These are phyloP conservation scores for Neocucurbitaria cava DNA, from an alignment of 2,329 filamentous ascomycete species.

Conservation along the genomic window DNA sequence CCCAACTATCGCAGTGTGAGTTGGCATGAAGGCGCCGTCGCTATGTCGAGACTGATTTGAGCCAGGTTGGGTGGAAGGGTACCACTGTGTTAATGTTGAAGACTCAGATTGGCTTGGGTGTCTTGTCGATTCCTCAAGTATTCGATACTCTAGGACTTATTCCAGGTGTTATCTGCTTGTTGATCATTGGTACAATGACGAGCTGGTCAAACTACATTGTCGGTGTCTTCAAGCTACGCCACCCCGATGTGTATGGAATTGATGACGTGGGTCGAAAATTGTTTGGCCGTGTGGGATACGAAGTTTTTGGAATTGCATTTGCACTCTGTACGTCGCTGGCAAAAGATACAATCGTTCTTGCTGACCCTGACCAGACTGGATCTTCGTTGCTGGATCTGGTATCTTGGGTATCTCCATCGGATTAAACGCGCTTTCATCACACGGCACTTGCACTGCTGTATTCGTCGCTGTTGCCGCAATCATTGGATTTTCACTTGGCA, in stretches of 20 bases:
- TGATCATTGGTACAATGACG: constrained; percentile 52
- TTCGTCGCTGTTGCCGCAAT: constrained; percentile 67
- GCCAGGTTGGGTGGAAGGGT: constrained; percentile 39
- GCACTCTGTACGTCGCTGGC: constrained; percentile 43
- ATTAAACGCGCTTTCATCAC: constrained; percentile 60
- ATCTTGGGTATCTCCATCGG: constrained; percentile 59
- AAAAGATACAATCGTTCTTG: constrained; percentile 5
- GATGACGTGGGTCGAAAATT: constrained; percentile 63
- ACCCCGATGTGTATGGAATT: constrained; percentile 64
- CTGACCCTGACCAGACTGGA: constrained; percentile 21
- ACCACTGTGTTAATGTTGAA: constrained; percentile 40
- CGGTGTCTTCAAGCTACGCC: constrained; percentile 61
- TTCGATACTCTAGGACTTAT: constrained; percentile 58
- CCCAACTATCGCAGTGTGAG: constrained; percentile 63
- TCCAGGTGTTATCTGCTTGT: constrained; percentile 57
- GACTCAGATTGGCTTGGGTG: constrained; percentile 46
- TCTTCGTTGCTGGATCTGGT: constrained; percentile 74
- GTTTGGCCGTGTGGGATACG: constrained; percentile 61
- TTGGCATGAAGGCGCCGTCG: too few relatives aligned
- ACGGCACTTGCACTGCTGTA: constrained; percentile 69
- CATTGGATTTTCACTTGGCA: constrained; percentile 56
- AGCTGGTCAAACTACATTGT: constrained; percentile 60
- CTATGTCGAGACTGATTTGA: too few relatives aligned
- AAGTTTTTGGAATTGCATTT: constrained; percentile 50
- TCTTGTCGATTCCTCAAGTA: constrained; percentile 58